Base-by-base conservation (phyloP, 1,284 basidiomycete species). In the Volvariella volvacea region DNA sequence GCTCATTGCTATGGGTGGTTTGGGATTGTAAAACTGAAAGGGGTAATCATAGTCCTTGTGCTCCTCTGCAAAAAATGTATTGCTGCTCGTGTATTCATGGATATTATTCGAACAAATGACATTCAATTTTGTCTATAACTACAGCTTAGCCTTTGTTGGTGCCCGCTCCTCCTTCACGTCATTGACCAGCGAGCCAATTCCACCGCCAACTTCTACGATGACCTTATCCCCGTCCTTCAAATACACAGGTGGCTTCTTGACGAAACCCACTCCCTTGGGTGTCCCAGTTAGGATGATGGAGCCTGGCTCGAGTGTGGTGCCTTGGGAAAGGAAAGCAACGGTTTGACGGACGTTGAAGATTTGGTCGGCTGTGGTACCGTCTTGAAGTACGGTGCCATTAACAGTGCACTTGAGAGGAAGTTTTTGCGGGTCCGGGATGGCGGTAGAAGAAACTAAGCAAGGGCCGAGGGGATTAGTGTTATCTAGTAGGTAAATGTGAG, bases 271-370 rank as follows among this genome's bases (percentile, higher is more conserved):
- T 19, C 88, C 82, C 50, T 75, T 80, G 15, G 65, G 65, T 33
- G 64, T 39, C 9, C 64, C 65, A 10, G 89, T 92, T 54, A 90
- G 73, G 54, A 93, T 64, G 44, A 93, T 67, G 0, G 84, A 82
- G 2, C 92, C 92, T 0, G 88, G 78, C 49, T 81, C 76, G 19
- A 96, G 78, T 0, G 92, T 95, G 3, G 90, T 91, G 1, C 85
- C 91, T 57, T 90, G 83, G 0, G 88, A 91, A 28, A 93, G 75
- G 70, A 82, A 87, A 0, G 88, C 72, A 43, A 93, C 70, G 0
- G 85, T 84, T 52, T 81, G 73, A 28, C 77, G 75, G 37, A 89
- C 76, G 53, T 61, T 77, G 68, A 88, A 90, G 41, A 89, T 80
- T 56, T 86, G 83, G 49, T 80, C 73, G 80, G 76, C 64, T 1